Base-by-base conservation (phyloP, 73 alveolate genomes). In the Paramecium biaurelia region DNA sequence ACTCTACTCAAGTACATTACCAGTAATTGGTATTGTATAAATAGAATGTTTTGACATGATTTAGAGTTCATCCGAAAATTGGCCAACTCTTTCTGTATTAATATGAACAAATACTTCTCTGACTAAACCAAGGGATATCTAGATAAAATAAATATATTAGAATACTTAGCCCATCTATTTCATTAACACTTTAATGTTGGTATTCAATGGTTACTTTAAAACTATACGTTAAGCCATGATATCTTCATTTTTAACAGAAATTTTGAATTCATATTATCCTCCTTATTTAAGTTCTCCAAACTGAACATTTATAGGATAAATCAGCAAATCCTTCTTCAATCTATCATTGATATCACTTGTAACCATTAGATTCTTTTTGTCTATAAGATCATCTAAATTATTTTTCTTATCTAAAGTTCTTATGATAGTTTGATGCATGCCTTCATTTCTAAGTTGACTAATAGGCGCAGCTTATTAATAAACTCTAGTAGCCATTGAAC, bases 331-430 rank as follows among this genome's bases (percentile, higher is more conserved):
- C 90, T 94, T 96, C 76, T 94, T 93, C 23, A 93, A 90, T 32
- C 98, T 98, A 89, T 98, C 99, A 70, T 97, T 96, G 23, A 98
- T 93, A 70, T 96, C 99, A 15, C 98, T 92, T 7, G 99, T 97
- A 18, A 98, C 97, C 99, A 98, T 98, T 28, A 98, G 92, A 92
- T 98, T 98, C 23, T 98, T 97, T 92, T 97, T 96, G 76, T 96
- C 96, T 85, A 97, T 97, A 95, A 98, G 95, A 92, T 98, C 99
- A 47, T 97, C 97, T 59, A 98, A 96, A 24, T 99, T 98, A 87
- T 97, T 95, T 70, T 98, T 94, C 92, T 98, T 97, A 84, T 97
- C 97, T 68, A 98, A 94, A 2, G 99, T 99, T 85, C 95, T 93
- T 8, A 97, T 93, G 28, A 98, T 95, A 93, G 98, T 95, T 85